Percentiles rank a stretch among this genome's conserved stretches.
Conservation (phyloP, 2,329 filamentous ascomycete genomes). For the Colletotrichum falcatum region DNA sequence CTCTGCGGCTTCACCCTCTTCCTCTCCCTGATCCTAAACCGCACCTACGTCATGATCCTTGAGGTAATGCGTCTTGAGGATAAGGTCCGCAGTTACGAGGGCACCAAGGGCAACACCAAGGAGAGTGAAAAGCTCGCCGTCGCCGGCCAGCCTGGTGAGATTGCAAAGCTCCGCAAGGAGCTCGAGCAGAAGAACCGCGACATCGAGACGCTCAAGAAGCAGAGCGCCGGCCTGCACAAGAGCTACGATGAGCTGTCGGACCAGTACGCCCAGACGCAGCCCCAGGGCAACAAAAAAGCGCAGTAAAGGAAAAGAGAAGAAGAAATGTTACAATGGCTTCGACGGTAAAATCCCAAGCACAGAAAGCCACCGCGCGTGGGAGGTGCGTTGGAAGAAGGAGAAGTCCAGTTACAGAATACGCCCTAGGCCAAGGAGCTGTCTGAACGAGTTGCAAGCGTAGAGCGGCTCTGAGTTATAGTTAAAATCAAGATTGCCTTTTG, state of each 20-base stretch:
- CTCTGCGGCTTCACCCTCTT: conserved; percentile 99
- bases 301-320: conserved; percentile 51
- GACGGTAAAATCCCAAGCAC: neutral
- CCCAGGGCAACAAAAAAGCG: conserved; percentile 69
- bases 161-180: conserved; percentile 76
- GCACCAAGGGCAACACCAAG: conserved; percentile 67
- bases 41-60: conserved; percentile 97
- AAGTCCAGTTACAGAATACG: neutral
- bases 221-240: conserved; percentile 82
- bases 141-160: conserved; percentile 80
- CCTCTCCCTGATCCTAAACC: conserved; percentile 98
- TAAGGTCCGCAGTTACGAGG: conserved; percentile 85
- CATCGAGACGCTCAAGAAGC: conserved; percentile 90
- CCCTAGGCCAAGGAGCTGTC: neutral
- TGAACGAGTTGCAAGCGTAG: neutral
- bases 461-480: conserved; percentile 22
- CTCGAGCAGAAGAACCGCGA: conserved; percentile 85
- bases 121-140: conserved; percentile 78
- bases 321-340: neutral
- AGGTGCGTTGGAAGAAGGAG: neutral
- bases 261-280: conserved; percentile 74
- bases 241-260: conserved; percentile 91
- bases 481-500: conserved; percentile 14
- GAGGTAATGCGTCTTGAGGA: conserved; percentile 93
- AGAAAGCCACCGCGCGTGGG: neutral